Conservation (phyloP, 192 early-diverging fungal genomes). For the Podila minutissima region DNA sequence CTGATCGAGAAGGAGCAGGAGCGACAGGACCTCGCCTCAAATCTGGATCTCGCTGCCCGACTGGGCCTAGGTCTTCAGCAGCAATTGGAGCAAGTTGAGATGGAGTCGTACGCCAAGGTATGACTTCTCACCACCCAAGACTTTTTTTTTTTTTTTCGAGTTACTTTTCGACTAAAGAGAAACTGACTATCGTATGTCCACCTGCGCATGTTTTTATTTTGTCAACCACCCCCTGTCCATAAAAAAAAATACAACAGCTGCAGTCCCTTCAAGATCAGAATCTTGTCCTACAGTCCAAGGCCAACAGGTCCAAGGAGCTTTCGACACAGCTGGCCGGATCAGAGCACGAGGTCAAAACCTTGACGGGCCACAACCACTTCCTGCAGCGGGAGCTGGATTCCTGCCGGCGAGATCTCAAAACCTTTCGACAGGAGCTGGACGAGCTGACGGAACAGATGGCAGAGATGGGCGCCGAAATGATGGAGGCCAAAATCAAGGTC, state of each 20-base stretch:
- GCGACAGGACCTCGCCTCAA: constrained; percentile 56
- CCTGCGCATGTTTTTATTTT: not conserved
- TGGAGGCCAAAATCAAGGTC: constrained; percentile 63
- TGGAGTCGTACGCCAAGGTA: constrained; percentile 49
- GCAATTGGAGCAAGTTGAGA: constrained; percentile 55
- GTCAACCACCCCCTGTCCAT: not conserved
- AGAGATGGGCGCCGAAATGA: constrained; percentile 68
- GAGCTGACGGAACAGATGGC: constrained; percentile 64
- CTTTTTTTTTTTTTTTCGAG: not conserved
- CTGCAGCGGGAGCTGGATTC: constrained; percentile 61
- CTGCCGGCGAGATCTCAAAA: constrained; percentile 59
- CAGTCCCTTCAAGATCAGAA: constrained; percentile 53
- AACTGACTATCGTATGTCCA: not conserved
- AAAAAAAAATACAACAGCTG: constrained; percentile 15
- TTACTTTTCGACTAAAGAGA: not conserved
- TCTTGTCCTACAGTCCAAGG: constrained; percentile 41
- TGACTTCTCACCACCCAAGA: not conserved
- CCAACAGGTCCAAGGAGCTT: constrained; percentile 40
- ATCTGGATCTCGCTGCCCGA: constrained; percentile 68
- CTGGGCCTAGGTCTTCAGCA: constrained; percentile 67
- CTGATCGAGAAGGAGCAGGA: constrained; percentile 71
- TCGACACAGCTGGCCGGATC: constrained; percentile 40
- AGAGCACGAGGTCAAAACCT: constrained; percentile 49
- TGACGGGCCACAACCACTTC: constrained; percentile 58
- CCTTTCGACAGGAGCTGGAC: constrained; percentile 67